Evolutionary conservation across 805 yeast species (phyloP).

Genomic region (Saccharomycopsis oosterbeekiorum): DNA sequence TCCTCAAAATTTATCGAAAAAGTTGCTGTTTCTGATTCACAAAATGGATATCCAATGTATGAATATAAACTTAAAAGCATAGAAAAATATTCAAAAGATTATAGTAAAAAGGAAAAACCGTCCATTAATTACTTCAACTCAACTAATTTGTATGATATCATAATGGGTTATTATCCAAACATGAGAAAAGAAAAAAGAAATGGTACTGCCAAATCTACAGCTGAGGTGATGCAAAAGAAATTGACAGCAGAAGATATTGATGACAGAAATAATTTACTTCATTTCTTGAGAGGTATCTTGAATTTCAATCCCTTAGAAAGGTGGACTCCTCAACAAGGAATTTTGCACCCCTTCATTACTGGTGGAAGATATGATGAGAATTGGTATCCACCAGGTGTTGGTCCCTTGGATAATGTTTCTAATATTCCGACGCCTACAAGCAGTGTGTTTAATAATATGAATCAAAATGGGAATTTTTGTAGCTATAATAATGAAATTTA

Average conservation of each 20-base stretch:
- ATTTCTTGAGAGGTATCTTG: constrained; percentile 68
- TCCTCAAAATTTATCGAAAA: constrained; percentile 58
- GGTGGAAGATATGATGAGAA: constrained; percentile 43
- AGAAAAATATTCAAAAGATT: constrained; percentile 40
- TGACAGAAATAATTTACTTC: constrained; percentile 62
- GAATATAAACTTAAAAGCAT: constrained; percentile 34
- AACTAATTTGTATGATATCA: constrained; percentile 56
- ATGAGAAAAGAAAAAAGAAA: constrained; percentile 26
- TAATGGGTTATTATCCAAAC: constrained; percentile 52
- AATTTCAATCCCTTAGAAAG: constrained; percentile 87
- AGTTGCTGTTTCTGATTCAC: constrained; percentile 5
- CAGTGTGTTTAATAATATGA: not conserved
- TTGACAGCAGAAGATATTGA: constrained; percentile 59
- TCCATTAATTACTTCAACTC: constrained; percentile 74
- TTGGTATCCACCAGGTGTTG: constrained; percentile 42
- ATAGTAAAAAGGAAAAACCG: constrained; percentile 51
- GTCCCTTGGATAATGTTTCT: not conserved
- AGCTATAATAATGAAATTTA: not conserved
- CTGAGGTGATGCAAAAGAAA: not conserved
- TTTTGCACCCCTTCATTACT: constrained; percentile 81
- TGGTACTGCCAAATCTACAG: constrained; percentile 14
- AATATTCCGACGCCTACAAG: not conserved
- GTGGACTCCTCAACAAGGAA: constrained; percentile 95
- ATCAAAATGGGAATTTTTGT: not conserved
- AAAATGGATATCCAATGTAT: constrained; percentile 10